Conservation (phyloP, 164 flowering plant species). For the Annona squamosa region DNA sequence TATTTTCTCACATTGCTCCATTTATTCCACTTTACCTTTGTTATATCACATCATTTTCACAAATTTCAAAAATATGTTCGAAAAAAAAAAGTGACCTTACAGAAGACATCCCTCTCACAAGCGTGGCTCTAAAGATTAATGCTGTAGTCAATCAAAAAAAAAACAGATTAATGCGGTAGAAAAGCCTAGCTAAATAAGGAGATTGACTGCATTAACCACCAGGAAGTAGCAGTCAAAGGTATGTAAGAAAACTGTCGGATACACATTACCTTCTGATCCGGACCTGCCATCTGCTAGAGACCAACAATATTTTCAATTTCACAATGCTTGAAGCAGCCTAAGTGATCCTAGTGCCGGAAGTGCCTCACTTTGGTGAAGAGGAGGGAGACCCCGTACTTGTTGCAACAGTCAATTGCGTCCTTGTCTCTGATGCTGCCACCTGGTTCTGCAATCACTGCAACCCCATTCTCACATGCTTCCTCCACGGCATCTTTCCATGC, state of each 20-base stretch:
- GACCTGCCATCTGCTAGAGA: not conserved
- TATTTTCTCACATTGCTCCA: too few relatives aligned
- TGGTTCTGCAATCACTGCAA: constrained; percentile 77
- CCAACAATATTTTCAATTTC: not conserved
- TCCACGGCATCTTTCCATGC: constrained; percentile 99
- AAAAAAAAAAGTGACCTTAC: too few relatives aligned
- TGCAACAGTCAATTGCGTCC: constrained; percentile 93
- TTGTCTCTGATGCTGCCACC: constrained; percentile 90
- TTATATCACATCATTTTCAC: too few relatives aligned
- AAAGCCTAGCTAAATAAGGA: not conserved
- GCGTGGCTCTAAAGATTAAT: too few relatives aligned
- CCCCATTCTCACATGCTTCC: constrained; percentile 82
- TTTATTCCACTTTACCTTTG: too few relatives aligned
- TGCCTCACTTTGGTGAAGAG: constrained; percentile 84
- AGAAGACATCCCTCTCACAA: too few relatives aligned
- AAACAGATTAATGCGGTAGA: not conserved
- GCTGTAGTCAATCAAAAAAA: too few relatives aligned
- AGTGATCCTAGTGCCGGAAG: constrained; percentile 54
- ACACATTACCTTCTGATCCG: not conserved
- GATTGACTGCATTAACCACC: not conserved
- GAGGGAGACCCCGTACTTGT: constrained; percentile 85
- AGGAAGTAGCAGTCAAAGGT: not conserved
- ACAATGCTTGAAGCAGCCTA: not conserved
- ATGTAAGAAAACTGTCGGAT: not conserved
- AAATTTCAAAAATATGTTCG: too few relatives aligned